phyloP scores from a whole-genome alignment of 345 rosid species.

The Eucalyptus melliodora region DNA sequence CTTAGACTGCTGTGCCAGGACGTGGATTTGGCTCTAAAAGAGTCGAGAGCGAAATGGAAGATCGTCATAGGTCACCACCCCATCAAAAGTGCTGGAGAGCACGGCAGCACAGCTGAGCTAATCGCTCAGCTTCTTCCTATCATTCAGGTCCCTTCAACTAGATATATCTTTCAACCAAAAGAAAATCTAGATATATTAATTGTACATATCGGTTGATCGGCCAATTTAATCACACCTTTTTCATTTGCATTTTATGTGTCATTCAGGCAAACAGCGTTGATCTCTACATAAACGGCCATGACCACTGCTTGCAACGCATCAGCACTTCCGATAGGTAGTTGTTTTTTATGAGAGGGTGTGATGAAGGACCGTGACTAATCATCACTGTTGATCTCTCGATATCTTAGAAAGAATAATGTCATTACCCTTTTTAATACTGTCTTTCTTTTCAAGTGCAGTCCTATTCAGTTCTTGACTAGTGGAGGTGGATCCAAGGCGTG shows the following conservation, averaged over 20 bases:
- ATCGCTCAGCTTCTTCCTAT: conserved; percentile 18
- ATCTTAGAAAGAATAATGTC: neutral
- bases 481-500: conserved; percentile 89
- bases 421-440: neutral
- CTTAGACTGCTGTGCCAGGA: neutral
- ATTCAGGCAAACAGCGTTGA: conserved; percentile 28
- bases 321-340: conserved; percentile 18
- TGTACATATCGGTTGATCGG: neutral
- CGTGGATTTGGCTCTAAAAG: conserved; percentile 15
- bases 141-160: conserved; percentile 8
- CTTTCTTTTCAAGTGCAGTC: conserved; percentile 3
- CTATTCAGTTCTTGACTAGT: conserved; percentile 56
- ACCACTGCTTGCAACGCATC: conserved; percentile 38
- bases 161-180: neutral
- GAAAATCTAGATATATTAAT: neutral
- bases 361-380: neutral
- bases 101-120: conserved; percentile 27
- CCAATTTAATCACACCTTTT: neutral
- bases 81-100: conserved; percentile 35
- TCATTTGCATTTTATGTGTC: neutral
- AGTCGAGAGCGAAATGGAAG: conserved; percentile 37
- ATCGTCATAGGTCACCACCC: conserved; percentile 43
- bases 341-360: neutral
- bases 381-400: neutral
- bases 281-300: conserved; percentile 40